A percentile compares a stretch with the other conserved stretches of the same genome.
Evolutionary conservation across 2,329 filamentous ascomycete species (phyloP).

Genomic region (Talaromyces funiculosus): DNA sequence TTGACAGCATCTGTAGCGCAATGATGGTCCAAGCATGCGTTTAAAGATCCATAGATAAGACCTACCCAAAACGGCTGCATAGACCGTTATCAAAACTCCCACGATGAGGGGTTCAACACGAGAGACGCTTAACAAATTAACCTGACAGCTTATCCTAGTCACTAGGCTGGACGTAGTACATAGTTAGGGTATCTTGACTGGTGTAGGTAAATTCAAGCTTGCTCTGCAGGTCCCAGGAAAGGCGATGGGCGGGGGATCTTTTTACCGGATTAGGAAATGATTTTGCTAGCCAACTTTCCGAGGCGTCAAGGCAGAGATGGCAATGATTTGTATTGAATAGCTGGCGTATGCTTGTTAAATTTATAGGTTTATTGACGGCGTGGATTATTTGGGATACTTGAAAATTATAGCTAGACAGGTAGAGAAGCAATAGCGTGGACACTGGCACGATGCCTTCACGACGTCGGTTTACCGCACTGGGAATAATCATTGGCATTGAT

Average conservation of each 20-base stretch:
- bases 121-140: not conserved
- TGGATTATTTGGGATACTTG: not conserved
- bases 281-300: not conserved
- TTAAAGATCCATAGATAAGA: not conserved
- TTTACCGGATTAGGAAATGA: constrained; percentile 31
- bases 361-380: not conserved
- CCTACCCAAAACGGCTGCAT: constrained; percentile 10
- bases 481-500: too few species aligned
- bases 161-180: not conserved
- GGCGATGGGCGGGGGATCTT: constrained; percentile 23
- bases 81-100: not conserved
- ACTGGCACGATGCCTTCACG: too few species aligned
- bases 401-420: not conserved
- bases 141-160: not conserved
- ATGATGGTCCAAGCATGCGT: not conserved
- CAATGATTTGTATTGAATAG: not conserved
- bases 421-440: too few species aligned
- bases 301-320: not conserved
- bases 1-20: not conserved
- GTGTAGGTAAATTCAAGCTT: not conserved
- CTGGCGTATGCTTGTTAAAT: not conserved
- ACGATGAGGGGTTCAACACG: constrained; percentile 4
- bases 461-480: too few species aligned
- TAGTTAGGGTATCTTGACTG: not conserved
- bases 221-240: not conserved